Evolutionary conservation across 768 basidiomycete genomes (phyloP).

Genomic region (Auricularia auricula-judae): DNA sequence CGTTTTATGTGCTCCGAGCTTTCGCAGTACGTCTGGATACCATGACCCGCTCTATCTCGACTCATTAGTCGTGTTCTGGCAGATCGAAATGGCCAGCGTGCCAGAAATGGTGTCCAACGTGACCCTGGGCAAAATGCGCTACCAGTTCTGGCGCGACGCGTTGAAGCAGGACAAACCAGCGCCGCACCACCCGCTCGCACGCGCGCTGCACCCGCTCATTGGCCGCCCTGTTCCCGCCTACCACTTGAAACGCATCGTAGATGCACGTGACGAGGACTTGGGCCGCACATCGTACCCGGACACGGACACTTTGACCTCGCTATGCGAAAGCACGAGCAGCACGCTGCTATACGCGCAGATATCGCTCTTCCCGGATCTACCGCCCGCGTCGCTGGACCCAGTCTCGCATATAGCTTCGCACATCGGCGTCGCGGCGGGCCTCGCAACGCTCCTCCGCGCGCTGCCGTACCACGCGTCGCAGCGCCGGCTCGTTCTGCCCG

Average conservation of each 20-base stretch:
- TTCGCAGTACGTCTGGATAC: constrained; percentile 54
- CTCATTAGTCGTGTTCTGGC: not conserved
- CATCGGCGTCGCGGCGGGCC: constrained; percentile 62
- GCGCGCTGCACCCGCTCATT: constrained; percentile 47
- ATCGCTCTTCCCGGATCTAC: constrained; percentile 42
- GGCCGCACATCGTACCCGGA: constrained; percentile 36
- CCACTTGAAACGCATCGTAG: constrained; percentile 73
- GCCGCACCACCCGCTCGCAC: constrained; percentile 69
- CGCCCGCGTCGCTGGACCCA: constrained; percentile 31
- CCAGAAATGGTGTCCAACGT: constrained; percentile 67
- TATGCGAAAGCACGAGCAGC: constrained; percentile 73
- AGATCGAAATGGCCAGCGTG: constrained; percentile 70
- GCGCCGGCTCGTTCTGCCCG: constrained; percentile 65
- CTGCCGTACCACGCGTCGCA: constrained; percentile 67
- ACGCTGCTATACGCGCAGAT: constrained; percentile 69
- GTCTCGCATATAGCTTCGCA: constrained; percentile 75
- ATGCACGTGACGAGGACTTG: constrained; percentile 39
- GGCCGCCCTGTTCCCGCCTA: constrained; percentile 47
- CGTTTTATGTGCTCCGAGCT: constrained; percentile 70
- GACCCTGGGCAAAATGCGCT: constrained; percentile 68
- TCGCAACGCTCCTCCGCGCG: constrained; percentile 61
- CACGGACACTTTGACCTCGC: constrained; percentile 51
- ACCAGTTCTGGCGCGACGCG: constrained; percentile 83
- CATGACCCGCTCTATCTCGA: not conserved
- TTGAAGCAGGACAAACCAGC: constrained; percentile 65